These are phyloP conservation scores for Verbascum thapsus DNA, from an alignment of 257 asterid genomes.

Conservation along the genomic window DNA sequence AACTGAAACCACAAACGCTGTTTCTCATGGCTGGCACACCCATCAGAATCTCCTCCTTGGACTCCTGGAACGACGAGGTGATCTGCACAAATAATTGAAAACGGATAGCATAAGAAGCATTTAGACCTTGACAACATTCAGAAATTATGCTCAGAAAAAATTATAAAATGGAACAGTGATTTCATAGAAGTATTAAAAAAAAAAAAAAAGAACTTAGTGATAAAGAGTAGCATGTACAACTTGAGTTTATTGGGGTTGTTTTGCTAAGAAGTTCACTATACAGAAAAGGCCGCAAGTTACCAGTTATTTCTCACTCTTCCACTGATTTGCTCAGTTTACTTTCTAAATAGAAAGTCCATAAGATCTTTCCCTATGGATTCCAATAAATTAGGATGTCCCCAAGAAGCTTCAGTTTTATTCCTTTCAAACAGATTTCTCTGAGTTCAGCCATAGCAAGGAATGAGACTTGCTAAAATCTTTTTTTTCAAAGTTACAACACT, in stretches of 20 bases:
- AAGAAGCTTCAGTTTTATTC: neutral
- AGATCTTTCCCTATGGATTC: neutral
- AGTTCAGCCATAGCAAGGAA: neutral
- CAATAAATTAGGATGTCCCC: slow-evolving; percentile 1
- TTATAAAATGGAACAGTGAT: too few species aligned
- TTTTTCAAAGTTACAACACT: neutral
- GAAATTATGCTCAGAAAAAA: neutral
- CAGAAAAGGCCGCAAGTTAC: neutral
- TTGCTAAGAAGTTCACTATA: neutral
- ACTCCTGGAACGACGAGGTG: slow-evolving; percentile 94
- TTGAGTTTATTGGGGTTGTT: neutral
- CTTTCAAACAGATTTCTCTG: neutral
- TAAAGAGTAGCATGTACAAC: neutral
- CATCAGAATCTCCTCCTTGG: slow-evolving; percentile 81
- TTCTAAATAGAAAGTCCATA: neutral
- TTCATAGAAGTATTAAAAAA: too few species aligned
- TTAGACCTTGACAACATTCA: neutral
- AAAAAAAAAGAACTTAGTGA: too few species aligned
- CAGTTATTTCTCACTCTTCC: neutral
- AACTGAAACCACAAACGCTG: slow-evolving; percentile 27
- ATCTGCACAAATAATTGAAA: slow-evolving; percentile 43
- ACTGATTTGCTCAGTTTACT: neutral
- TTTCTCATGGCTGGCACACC: slow-evolving; percentile 8
- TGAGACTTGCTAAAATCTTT: neutral
- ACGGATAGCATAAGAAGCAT: neutral